These are phyloP conservation scores for Hypholoma sublateritium DNA, from an alignment of 768 basidiomycete genomes.

Conservation along the genomic window DNA sequence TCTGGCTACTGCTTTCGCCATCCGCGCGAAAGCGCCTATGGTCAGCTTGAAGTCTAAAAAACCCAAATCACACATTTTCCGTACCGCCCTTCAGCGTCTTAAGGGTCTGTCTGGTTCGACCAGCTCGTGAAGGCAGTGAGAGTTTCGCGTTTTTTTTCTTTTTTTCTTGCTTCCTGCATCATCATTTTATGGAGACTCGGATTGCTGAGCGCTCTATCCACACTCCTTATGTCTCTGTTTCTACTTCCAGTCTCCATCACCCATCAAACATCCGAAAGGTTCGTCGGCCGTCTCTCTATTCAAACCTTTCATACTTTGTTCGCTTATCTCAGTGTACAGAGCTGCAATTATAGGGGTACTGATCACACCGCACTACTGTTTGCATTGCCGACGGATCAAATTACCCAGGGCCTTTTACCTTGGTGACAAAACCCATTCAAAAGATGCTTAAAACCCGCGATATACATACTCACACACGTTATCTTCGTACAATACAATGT, in stretches of 20 bases:
- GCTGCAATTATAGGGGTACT: background rate
- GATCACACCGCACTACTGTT: background rate
- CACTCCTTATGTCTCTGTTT: background rate
- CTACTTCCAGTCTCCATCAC: background rate
- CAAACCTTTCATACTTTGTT: background rate
- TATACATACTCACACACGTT: background rate
- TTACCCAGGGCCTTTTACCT: background rate
- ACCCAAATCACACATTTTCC: slow-evolving; percentile 33
- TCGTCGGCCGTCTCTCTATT: background rate
- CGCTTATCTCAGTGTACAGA: background rate
- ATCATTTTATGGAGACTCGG: background rate
- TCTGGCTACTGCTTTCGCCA: slow-evolving; percentile 5
- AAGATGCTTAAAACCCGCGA: slow-evolving; percentile 9
- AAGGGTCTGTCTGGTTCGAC: slow-evolving; percentile 30
- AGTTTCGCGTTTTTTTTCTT: background rate
- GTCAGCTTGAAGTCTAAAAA: slow-evolving; percentile 20
- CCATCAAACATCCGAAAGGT: background rate
- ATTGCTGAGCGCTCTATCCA: background rate
- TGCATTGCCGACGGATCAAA: background rate
- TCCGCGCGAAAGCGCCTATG: background rate
- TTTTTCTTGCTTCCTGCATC: background rate
- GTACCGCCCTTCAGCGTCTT: slow-evolving; percentile 37
- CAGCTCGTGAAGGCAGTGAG: slow-evolving; percentile 17
- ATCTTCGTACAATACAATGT: background rate
- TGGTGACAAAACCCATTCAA: background rate